Conservation (phyloP, 148 eudicot species). For the Diospyros kaki region DNA sequence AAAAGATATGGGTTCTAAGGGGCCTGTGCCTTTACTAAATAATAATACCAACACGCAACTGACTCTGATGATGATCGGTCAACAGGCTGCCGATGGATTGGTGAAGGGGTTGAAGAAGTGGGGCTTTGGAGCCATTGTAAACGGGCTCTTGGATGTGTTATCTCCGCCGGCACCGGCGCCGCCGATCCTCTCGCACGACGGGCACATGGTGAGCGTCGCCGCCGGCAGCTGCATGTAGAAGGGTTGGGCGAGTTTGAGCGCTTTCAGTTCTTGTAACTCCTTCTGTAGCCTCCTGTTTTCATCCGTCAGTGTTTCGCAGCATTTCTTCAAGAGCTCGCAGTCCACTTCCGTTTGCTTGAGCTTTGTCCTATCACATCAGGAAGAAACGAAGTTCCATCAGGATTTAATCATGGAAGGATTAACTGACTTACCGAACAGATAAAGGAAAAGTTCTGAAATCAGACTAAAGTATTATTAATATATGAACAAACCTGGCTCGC, state of each 20-base stretch:
- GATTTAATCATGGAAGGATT: background rate
- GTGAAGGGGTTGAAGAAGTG: conserved; percentile 39
- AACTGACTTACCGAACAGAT: background rate
- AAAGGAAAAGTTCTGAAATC: background rate
- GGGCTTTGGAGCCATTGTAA: conserved; percentile 34
- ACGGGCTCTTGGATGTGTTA: conserved; percentile 23
- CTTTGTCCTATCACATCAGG: conserved; percentile 38
- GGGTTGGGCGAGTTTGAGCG: conserved; percentile 46
- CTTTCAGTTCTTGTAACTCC: conserved; percentile 65
- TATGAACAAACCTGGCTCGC: conserved; percentile 50
- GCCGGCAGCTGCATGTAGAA: conserved; percentile 67
- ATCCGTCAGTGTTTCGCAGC: conserved; percentile 64
- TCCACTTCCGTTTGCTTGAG: conserved; percentile 78
- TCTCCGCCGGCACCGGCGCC: conserved; percentile 9
- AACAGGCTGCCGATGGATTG: conserved; percentile 50
- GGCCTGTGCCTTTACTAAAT: background rate
- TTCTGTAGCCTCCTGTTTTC: conserved; percentile 72
- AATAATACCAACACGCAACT: background rate
- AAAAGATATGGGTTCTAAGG: conserved; percentile 11
- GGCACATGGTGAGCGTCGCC: conserved; percentile 75
- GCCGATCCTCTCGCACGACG: conserved; percentile 66
- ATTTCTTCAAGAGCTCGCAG: conserved; percentile 75
- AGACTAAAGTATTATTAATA: background rate
- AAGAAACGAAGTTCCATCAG: background rate
- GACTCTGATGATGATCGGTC: background rate